phyloP scores from a whole-genome alignment of 148 eudicot genomes.

The Vaccinium darrowii region DNA sequence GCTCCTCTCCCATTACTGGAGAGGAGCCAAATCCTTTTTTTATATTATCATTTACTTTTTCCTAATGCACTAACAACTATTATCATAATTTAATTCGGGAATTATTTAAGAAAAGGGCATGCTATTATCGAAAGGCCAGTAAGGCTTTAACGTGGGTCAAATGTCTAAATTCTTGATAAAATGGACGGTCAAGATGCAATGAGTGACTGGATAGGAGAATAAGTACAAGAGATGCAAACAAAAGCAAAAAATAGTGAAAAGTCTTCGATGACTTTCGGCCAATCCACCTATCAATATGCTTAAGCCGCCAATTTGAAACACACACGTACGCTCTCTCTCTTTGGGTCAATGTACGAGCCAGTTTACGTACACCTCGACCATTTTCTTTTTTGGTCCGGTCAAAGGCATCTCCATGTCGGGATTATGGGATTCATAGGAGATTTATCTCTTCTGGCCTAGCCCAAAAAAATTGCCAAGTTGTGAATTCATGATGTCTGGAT shows the following conservation, averaged over 20 bases:
- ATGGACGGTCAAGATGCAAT: constrained; percentile 6
- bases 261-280: constrained; percentile 18
- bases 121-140: not conserved
- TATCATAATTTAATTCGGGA: not conserved
- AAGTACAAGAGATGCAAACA: not conserved
- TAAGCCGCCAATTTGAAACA: too few species aligned
- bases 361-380: too few species aligned
- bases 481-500: too few species aligned
- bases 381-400: too few species aligned
- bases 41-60: not conserved
- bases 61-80: not conserved
- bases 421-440: too few species aligned
- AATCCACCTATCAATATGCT: not conserved
- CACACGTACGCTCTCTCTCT: too few species aligned
- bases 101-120: not conserved
- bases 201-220: not conserved
- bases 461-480: too few species aligned
- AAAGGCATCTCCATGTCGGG: too few species aligned
- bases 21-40: too few species aligned
- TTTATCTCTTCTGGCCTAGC: too few species aligned
- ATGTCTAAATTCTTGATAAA: not conserved
- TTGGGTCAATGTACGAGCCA: too few species aligned
- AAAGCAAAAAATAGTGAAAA: constrained; percentile 6
- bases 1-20: too few species aligned
- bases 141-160: not conserved